Conservation (phyloP, 176 grass and related monocot genomes). For the Poa pratensis region DNA sequence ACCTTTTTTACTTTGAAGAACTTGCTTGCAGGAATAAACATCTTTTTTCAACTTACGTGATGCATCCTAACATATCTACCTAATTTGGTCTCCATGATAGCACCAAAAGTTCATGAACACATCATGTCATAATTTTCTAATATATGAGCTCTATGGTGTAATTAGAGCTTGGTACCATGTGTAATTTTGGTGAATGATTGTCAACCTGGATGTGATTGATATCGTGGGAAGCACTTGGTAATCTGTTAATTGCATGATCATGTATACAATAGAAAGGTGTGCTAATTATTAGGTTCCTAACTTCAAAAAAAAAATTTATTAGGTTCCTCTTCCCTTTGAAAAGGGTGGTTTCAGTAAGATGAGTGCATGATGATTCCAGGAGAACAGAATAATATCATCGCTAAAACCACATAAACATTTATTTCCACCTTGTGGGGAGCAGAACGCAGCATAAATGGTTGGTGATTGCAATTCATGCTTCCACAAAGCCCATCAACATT, state of each 20-base stretch:
- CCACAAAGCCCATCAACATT: constrained; percentile 46
- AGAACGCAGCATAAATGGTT: constrained; percentile 26
- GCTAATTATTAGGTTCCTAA: constrained; percentile 8
- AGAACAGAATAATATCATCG: constrained; percentile 18
- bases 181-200: constrained; percentile 9
- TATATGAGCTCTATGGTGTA: not conserved
- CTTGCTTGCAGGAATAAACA: constrained; percentile 30
- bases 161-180: not conserved
- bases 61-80: constrained; percentile 26
- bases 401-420: constrained; percentile 26
- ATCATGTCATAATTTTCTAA: constrained; percentile 4
- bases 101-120: constrained; percentile 27
- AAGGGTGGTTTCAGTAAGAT: constrained; percentile 31
- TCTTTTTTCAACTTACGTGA: constrained; percentile 27
- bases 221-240: constrained; percentile 49
- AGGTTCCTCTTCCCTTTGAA: constrained; percentile 7
- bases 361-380: constrained; percentile 17
- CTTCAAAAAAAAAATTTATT: too few species aligned
- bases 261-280: constrained; percentile 6
- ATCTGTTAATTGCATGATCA: constrained; percentile 20
- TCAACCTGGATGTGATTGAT: constrained; percentile 24
- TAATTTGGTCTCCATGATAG: constrained; percentile 47
- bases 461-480: constrained; percentile 48
- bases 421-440: constrained; percentile 57
- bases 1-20: constrained; percentile 4